These are phyloP conservation scores for Epichloe scottii DNA, from an alignment of 2,329 filamentous ascomycete genomes.

Conservation along the genomic window DNA sequence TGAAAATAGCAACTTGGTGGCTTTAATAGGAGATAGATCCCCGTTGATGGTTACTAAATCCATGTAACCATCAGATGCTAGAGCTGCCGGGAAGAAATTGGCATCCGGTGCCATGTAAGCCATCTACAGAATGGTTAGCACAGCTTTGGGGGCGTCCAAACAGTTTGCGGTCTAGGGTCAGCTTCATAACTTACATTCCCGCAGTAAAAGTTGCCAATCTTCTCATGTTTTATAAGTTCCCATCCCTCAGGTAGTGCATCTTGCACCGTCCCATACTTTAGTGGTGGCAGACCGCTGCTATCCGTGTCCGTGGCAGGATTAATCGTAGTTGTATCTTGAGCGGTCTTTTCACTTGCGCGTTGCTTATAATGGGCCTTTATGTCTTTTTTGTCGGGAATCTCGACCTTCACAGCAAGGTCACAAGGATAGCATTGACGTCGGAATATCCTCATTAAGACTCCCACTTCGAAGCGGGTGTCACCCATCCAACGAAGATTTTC, in stretches of 20 bases:
- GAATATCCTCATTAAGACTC: slow-evolving; percentile 66
- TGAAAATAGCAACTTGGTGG: slow-evolving; percentile 56
- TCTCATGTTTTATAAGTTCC: slow-evolving; percentile 60
- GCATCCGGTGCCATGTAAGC: slow-evolving; percentile 77
- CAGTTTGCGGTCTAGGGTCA: not conserved
- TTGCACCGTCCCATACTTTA: slow-evolving; percentile 69
- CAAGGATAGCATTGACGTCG: slow-evolving; percentile 74
- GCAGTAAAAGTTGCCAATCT: slow-evolving; percentile 82
- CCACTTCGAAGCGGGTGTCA: slow-evolving; percentile 68
- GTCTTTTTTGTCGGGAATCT: slow-evolving; percentile 59
- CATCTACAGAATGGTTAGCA: slow-evolving; percentile 42
- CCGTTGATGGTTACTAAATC: slow-evolving; percentile 76
- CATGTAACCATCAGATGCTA: slow-evolving; percentile 73
- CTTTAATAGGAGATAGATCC: slow-evolving; percentile 52
- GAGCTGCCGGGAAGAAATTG: slow-evolving; percentile 76
- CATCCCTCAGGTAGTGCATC: slow-evolving; percentile 69
- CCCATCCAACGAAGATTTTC: slow-evolving; percentile 94
- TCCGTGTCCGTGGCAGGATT: slow-evolving; percentile 6
- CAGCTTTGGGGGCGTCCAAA: not conserved
- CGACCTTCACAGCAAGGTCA: slow-evolving; percentile 76
- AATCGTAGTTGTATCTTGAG: not conserved
- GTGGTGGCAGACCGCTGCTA: slow-evolving; percentile 50
- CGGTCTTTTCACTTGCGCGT: slow-evolving; percentile 25
- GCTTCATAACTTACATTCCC: slow-evolving; percentile 56
- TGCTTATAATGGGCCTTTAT: slow-evolving; percentile 62